phyloP scores from a whole-genome alignment of 2,329 filamentous ascomycete genomes.

The Pseudogymnoascus sp. region DNA sequence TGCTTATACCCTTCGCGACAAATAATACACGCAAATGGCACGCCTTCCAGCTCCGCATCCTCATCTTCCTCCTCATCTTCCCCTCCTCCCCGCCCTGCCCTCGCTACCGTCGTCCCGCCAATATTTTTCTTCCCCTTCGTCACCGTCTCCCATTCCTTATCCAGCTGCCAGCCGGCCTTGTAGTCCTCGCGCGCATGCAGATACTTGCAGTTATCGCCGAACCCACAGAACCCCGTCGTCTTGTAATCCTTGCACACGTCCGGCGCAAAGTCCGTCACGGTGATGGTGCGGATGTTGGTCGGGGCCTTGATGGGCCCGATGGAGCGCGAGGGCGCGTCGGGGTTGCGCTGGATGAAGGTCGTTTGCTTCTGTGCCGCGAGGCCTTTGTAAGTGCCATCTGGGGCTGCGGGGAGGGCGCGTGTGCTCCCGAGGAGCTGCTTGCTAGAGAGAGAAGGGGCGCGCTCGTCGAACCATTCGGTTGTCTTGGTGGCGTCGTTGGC shows the following conservation, averaged over 20 bases:
- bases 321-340: conserved; percentile 57
- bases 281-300: conserved; percentile 84
- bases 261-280: conserved; percentile 79
- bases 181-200: conserved; percentile 68
- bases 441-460: conserved; percentile 28
- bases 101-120: conserved; percentile 41
- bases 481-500: conserved; percentile 85
- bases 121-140: conserved; percentile 61
- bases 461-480: conserved; percentile 81
- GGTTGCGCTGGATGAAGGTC: conserved; percentile 70
- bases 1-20: conserved; percentile 35
- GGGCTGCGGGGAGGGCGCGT: conserved; percentile 31
- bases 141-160: conserved; percentile 84
- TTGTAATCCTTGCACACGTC: conserved; percentile 96
- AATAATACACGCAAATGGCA: conserved; percentile 30
- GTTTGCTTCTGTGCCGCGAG: conserved; percentile 54
- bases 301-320: conserved; percentile 84
- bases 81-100: conserved; percentile 26
- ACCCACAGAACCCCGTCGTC: conserved; percentile 51
- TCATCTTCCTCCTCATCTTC: conserved; percentile 39
- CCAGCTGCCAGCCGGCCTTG: conserved; percentile 90
- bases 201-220: conserved; percentile 70
- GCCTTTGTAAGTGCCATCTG: conserved; percentile 69
- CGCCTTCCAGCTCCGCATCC: conserved; percentile 27
- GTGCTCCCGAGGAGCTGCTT: conserved; percentile 54